These are phyloP conservation scores for Malassezia furfur DNA, from an alignment of 1,284 basidiomycete genomes.

Conservation along the genomic window DNA sequence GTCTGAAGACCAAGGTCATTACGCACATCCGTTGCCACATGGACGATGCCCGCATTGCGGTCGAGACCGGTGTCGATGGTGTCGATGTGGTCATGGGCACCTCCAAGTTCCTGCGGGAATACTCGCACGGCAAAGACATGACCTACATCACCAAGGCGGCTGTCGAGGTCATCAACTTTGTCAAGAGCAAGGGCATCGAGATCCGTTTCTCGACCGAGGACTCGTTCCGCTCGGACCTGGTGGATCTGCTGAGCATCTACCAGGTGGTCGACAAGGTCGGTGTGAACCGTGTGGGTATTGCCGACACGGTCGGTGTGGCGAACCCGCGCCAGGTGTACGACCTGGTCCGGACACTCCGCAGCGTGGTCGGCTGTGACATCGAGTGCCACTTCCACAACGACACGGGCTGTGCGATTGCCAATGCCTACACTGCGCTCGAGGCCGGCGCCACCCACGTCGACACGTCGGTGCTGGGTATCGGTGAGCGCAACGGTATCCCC, in stretches of 20 bases:
- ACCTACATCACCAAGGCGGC: slow-evolving; percentile 95
- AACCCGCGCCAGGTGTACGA: slow-evolving; percentile 99
- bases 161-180: slow-evolving; percentile 96
- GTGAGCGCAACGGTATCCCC: slow-evolving; percentile 97
- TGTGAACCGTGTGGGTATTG: slow-evolving; percentile 97
- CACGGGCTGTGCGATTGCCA: slow-evolving; percentile 85
- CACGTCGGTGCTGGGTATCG: slow-evolving; percentile 75
- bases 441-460: slow-evolving; percentile 99
- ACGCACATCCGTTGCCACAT: slow-evolving; percentile 99
- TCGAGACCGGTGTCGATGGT: slow-evolving; percentile 95
- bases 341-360: slow-evolving; percentile 85
- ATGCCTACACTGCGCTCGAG: slow-evolving; percentile 95
- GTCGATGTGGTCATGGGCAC: slow-evolving; percentile 99
- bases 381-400: slow-evolving; percentile 99
- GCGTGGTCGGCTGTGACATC: slow-evolving; percentile 68
- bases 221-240: slow-evolving; percentile 98
- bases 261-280: slow-evolving; percentile 99
- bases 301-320: slow-evolving; percentile 97
- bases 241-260: slow-evolving; percentile 97
- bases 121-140: slow-evolving; percentile 99
- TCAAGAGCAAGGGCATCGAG: slow-evolving; percentile 99
- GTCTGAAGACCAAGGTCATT: slow-evolving; percentile 90
- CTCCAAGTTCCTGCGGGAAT: slow-evolving; percentile 95
- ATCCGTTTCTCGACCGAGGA: slow-evolving; percentile 99
- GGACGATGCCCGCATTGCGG: slow-evolving; percentile 97